A percentile compares a stretch with the other conserved stretches of the same genome.
Conservation (phyloP, 495 filamentous ascomycete genomes). For the Tuber melanosporum region DNA sequence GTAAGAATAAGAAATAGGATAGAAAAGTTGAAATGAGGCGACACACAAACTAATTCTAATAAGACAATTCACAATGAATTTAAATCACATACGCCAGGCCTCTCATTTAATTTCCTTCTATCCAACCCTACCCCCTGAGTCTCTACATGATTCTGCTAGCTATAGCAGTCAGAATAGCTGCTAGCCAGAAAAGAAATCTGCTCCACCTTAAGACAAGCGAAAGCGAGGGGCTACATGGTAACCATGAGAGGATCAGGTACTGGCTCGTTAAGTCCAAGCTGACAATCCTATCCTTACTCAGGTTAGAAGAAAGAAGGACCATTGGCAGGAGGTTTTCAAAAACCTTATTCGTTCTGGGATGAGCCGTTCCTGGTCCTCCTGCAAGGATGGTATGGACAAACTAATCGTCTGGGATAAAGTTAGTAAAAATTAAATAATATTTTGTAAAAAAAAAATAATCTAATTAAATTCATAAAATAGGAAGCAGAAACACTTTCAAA, state of each 20-base stretch:
- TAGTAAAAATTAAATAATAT: not conserved
- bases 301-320: not conserved
- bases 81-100: too few species aligned
- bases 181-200: too few species aligned
- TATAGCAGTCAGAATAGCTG: too few species aligned
- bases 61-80: too few species aligned
- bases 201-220: too few species aligned
- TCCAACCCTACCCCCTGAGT: too few species aligned
- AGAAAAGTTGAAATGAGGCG: too few species aligned
- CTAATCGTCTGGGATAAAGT: not conserved
- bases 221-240: too few species aligned
- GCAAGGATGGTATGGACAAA: not conserved
- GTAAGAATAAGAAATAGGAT: too few species aligned
- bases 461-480: not conserved
- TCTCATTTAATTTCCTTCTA: too few species aligned
- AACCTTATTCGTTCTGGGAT: not conserved
- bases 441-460: not conserved
- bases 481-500: not conserved
- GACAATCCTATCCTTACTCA: slow-evolving; percentile 1
- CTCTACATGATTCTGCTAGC: too few species aligned
- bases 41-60: too few species aligned
- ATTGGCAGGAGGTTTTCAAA: not conserved
- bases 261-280: not conserved
- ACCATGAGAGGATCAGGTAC: not conserved
- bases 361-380: not conserved